A percentile compares a stretch with the other conserved stretches of the same genome.
These are phyloP conservation scores for Astrothelium subdiscretum DNA, from an alignment of 495 filamentous ascomycete genomes.

Conservation along the genomic window DNA sequence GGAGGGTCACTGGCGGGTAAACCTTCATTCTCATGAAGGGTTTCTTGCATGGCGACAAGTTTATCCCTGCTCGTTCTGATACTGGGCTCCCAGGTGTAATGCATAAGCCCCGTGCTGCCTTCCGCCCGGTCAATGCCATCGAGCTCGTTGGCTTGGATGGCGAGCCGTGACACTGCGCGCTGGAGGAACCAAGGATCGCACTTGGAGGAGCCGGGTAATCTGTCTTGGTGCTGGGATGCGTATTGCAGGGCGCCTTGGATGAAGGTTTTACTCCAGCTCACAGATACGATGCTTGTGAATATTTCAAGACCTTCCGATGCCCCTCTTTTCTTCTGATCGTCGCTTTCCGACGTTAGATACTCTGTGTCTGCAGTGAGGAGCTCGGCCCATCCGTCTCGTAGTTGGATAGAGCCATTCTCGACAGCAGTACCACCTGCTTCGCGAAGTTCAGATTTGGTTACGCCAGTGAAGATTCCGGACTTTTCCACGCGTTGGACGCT, in stretches of 20 bases:
- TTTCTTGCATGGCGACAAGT: neutral
- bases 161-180: neutral
- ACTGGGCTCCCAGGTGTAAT: neutral
- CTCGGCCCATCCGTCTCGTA: constrained; percentile 16
- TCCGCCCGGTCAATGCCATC: constrained; percentile 13
- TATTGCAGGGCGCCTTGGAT: constrained; percentile 14
- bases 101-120: constrained; percentile 14
- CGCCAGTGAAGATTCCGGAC: constrained; percentile 11
- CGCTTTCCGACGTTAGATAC: neutral
- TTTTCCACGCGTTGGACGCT: constrained; percentile 14
- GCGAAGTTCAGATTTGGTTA: constrained; percentile 10
- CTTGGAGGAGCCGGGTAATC: neutral
- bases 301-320: neutral
- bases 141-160: constrained; percentile 23
- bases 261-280: constrained; percentile 25
- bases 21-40: neutral
- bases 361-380: constrained; percentile 5
- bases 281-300: constrained; percentile 19
- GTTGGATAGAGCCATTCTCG: constrained; percentile 11
- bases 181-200: neutral
- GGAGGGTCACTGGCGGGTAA: neutral
- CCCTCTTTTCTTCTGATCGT: neutral
- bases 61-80: constrained; percentile 26
- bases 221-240: neutral
- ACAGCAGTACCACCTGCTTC: constrained; percentile 9